Evolutionary conservation across 352 stramenopile genomes (phyloP).

Genomic region (Globisporangium solare): DNA sequence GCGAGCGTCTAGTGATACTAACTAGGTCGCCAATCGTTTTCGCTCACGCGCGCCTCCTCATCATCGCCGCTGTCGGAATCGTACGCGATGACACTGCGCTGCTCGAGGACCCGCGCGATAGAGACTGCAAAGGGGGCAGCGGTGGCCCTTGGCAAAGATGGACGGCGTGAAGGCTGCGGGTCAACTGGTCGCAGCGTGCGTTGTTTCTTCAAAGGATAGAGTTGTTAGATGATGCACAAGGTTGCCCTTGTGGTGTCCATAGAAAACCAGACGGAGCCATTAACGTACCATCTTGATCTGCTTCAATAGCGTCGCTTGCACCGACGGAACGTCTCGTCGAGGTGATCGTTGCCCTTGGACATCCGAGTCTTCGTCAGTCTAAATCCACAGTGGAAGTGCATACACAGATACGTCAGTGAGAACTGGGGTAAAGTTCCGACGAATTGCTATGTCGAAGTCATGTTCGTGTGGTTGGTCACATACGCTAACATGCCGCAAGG

Average conservation of each 20-base stretch:
- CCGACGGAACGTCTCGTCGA: conserved; percentile 1
- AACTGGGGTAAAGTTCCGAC: too few relatives aligned
- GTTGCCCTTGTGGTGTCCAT: background rate
- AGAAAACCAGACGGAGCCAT: background rate
- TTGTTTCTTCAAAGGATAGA: conserved; percentile 25
- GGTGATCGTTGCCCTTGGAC: background rate
- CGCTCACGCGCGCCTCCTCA: conserved; percentile 8
- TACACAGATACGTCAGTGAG: too few relatives aligned
- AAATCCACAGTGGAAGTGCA: too few relatives aligned
- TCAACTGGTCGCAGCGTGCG: conserved; percentile 34
- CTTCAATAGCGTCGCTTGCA: conserved; percentile 31
- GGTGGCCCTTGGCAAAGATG: conserved; percentile 1
- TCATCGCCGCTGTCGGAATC: conserved; percentile 47
- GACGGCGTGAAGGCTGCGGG: conserved; percentile 9
- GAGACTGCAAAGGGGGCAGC: conserved; percentile 42
- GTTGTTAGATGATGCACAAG: conserved; percentile 1
- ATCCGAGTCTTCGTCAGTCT: background rate
- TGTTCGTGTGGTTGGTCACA: too few relatives aligned
- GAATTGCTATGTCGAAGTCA: too few relatives aligned
- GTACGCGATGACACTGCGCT: conserved; percentile 47
- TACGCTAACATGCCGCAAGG: too few relatives aligned
- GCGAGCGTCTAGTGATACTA: too few relatives aligned
- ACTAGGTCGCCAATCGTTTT: conserved; percentile 18
- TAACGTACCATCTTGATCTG: conserved; percentile 40
- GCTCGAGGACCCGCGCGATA: conserved; percentile 62